Conservation (phyloP, 225 moss, liverwort and hornwort genomes). For the Antitrichia curtipendula region DNA sequence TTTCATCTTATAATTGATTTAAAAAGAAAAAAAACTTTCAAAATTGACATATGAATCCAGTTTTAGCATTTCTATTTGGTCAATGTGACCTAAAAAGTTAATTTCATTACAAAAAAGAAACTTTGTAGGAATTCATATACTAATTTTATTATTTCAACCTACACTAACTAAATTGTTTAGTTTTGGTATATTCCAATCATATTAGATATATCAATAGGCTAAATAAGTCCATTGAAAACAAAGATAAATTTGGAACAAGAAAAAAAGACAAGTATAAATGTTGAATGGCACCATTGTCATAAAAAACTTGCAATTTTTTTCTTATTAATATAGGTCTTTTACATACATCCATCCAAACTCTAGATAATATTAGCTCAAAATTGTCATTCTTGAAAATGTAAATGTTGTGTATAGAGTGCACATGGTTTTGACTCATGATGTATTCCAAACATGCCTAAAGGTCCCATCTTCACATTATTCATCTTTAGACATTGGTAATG, state of each 20-base stretch:
- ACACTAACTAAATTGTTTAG: not conserved
- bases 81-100: too few relatives aligned
- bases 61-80: accelerated
- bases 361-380: not conserved
- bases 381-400: not conserved
- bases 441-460: not conserved
- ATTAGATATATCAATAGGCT: not conserved
- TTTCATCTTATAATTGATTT: not conserved
- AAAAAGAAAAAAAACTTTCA: not conserved
- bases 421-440: not conserved
- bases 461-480: not conserved
- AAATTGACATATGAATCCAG: not conserved
- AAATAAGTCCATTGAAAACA: not conserved
- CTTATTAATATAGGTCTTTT: not conserved
- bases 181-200: not conserved
- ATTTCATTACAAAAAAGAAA: not conserved
- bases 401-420: too few relatives aligned
- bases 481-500: not conserved
- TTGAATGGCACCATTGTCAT: not conserved
- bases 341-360: too few relatives aligned
- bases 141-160: not conserved
- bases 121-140: too few relatives aligned
- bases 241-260: not conserved
- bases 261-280: not conserved
- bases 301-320: not conserved